Evolutionary conservation across 192 early-diverging fungal species (phyloP).

Genomic region (Backusella luteola): DNA sequence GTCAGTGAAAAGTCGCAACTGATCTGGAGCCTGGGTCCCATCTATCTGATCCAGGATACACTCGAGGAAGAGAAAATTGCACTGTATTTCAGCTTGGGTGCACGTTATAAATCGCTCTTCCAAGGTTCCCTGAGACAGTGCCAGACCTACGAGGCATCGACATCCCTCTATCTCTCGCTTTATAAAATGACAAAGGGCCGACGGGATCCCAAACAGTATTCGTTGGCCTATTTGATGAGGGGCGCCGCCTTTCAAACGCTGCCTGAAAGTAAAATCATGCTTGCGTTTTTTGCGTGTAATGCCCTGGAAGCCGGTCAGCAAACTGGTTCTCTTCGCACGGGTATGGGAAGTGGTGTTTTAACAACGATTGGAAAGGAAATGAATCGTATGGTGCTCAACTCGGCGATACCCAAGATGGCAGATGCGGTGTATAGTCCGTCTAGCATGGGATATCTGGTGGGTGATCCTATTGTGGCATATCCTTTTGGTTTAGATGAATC

Average conservation of each 20-base stretch:
- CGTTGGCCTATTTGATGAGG: constrained; percentile 54
- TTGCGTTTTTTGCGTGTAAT: constrained; percentile 57
- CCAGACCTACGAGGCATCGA: constrained; percentile 64
- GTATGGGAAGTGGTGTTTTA: constrained; percentile 3
- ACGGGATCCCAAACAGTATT: constrained; percentile 38
- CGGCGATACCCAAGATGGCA: constrained; percentile 54
- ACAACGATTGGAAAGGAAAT: background rate
- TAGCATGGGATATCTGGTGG: constrained; percentile 39
- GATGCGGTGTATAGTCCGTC: constrained; percentile 37
- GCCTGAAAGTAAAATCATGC: constrained; percentile 59
- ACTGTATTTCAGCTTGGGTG: constrained; percentile 61
- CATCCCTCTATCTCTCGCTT: constrained; percentile 48
- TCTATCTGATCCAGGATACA: constrained; percentile 62
- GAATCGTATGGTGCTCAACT: constrained; percentile 41
- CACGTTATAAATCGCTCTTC: constrained; percentile 60
- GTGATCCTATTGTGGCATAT: constrained; percentile 53
- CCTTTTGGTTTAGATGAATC: constrained; percentile 61
- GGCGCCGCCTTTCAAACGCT: constrained; percentile 46
- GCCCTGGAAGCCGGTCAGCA: constrained; percentile 36
- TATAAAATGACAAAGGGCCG: constrained; percentile 21
- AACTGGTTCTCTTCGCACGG: constrained; percentile 17
- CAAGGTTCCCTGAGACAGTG: constrained; percentile 64
- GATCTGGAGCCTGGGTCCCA: constrained; percentile 62
- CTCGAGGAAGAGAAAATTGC: constrained; percentile 57
- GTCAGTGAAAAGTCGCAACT: constrained; percentile 19